Percentiles rank a stretch among this genome's conserved stretches.
phyloP scores from a whole-genome alignment of 1,284 basidiomycete genomes.

The Pseudomicrostroma phylloplanum region DNA sequence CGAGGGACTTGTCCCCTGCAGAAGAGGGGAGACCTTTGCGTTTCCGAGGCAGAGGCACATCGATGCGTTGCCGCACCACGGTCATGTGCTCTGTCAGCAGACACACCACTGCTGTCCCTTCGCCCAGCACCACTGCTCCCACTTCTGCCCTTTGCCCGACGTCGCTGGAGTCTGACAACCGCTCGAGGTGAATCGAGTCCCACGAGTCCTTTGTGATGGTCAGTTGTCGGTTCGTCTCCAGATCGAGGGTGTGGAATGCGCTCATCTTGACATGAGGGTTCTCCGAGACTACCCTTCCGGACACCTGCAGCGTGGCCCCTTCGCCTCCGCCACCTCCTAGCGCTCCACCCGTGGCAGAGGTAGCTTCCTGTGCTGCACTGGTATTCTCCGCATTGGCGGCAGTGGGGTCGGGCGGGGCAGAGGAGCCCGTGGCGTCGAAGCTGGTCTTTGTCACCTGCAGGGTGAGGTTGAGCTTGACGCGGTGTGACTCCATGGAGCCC shows the following conservation, averaged over 20 bases:
- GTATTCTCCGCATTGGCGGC: slow-evolving; percentile 15
- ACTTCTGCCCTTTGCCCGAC: slow-evolving; percentile 94
- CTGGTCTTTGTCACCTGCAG: slow-evolving; percentile 64
- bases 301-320: slow-evolving; percentile 66
- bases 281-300: slow-evolving; percentile 81
- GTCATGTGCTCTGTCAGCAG: slow-evolving; percentile 96
- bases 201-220: slow-evolving; percentile 83
- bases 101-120: slow-evolving; percentile 88
- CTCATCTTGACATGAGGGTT: slow-evolving; percentile 88
- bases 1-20: slow-evolving; percentile 34
- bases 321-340: slow-evolving; percentile 22
- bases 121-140: slow-evolving; percentile 89
- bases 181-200: slow-evolving; percentile 78
- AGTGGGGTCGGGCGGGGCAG: slow-evolving; percentile 37
- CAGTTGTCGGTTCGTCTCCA: slow-evolving; percentile 86
- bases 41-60: slow-evolving; percentile 84
- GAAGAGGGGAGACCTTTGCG: slow-evolving; percentile 43
- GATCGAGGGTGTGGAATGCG: slow-evolving; percentile 88
- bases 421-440: slow-evolving; percentile 45
- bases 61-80: slow-evolving; percentile 81
- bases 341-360: slow-evolving; percentile 11
- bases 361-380: background rate
- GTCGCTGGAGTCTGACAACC: slow-evolving; percentile 78
- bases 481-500: slow-evolving; percentile 84
- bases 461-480: slow-evolving; percentile 78